Percentiles rank a stretch among this genome's conserved stretches.
These are phyloP conservation scores for Penicillium sp. DNA, from an alignment of 2,329 filamentous ascomycete species.

Conservation along the genomic window DNA sequence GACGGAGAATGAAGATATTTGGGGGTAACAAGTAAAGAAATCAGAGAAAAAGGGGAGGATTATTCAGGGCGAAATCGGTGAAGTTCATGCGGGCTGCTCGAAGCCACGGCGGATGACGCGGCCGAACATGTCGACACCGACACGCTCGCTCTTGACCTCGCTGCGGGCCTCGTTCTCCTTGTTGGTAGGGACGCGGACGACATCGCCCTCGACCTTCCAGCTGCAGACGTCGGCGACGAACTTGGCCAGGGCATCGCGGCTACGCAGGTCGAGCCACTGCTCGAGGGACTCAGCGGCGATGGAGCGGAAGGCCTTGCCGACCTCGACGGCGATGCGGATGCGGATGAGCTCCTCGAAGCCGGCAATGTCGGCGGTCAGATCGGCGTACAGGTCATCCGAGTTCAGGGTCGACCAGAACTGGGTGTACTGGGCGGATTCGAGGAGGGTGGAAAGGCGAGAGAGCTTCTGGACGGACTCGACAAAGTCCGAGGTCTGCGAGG, in stretches of 20 bases:
- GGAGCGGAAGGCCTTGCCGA: constrained; percentile 78
- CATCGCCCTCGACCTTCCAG: constrained; percentile 71
- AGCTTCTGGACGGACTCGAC: constrained; percentile 91
- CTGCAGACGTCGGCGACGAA: constrained; percentile 84
- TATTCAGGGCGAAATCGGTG: constrained; percentile 11
- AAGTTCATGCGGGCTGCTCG: constrained; percentile 70
- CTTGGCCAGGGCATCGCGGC: constrained; percentile 68
- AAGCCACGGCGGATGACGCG: constrained; percentile 80
- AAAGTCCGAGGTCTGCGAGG: constrained; percentile 53
- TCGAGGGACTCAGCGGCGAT: constrained; percentile 68
- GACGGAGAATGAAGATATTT: constrained; percentile 19
- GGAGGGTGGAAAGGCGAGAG: constrained; percentile 77
- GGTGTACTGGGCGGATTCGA: constrained; percentile 86
- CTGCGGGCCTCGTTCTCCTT: constrained; percentile 98
- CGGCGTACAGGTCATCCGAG: constrained; percentile 92
- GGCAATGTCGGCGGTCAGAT: constrained; percentile 88
- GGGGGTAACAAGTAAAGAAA: constrained; percentile 5
- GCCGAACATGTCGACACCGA: constrained; percentile 58
- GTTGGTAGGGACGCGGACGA: constrained; percentile 81
- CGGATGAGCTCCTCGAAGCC: constrained; percentile 96
- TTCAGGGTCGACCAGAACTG: constrained; percentile 93
- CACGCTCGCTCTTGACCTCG: constrained; percentile 91
- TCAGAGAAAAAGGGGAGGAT: constrained; percentile 18
- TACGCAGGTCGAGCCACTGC: constrained; percentile 71
- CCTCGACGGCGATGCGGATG: constrained; percentile 82